These are phyloP conservation scores for Acaromyces ingoldii DNA, from an alignment of 1,284 basidiomycete species.

Conservation along the genomic window DNA sequence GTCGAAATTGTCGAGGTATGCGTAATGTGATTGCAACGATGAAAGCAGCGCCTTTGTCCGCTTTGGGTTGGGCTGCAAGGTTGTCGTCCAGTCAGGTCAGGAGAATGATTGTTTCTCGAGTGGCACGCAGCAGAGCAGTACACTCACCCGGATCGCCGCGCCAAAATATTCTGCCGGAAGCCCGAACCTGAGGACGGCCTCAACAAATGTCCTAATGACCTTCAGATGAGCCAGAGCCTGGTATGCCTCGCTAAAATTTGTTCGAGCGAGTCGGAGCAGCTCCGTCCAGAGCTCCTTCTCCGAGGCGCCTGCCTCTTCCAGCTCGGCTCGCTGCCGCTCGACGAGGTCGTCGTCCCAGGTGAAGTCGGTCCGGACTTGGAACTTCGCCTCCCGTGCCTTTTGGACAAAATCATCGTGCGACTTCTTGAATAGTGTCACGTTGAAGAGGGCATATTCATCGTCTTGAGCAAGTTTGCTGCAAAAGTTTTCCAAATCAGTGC, in stretches of 20 bases:
- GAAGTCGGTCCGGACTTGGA: constrained; percentile 89
- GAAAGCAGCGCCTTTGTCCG: constrained; percentile 67
- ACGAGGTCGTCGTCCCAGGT: constrained; percentile 80
- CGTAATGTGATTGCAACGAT: constrained; percentile 69
- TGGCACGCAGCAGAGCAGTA: too few species aligned
- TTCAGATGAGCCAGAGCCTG: constrained; percentile 92
- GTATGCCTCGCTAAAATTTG: constrained; percentile 95
- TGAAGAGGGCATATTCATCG: constrained; percentile 81
- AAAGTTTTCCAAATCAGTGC: not conserved
- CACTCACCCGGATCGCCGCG: constrained; percentile 68
- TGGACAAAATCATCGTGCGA: constrained; percentile 88
- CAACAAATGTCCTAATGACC: constrained; percentile 82
- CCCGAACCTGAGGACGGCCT: constrained; percentile 92
- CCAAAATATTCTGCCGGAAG: constrained; percentile 87
- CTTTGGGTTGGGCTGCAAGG: constrained; percentile 75
- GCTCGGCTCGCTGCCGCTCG: constrained; percentile 75
- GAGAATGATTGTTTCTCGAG: too few species aligned
- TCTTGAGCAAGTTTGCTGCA: constrained; percentile 67
- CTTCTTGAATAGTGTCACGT: constrained; percentile 84
- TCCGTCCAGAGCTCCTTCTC: constrained; percentile 99
- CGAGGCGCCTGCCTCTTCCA: constrained; percentile 71
- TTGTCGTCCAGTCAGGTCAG: too few species aligned
- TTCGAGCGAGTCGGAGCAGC: constrained; percentile 81
- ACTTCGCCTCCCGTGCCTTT: constrained; percentile 95
- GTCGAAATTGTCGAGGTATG: constrained; percentile 65